Evolutionary conservation across 2,329 filamentous ascomycete genomes (phyloP).

Genomic region (Ambrosiella cleistominuta): DNA sequence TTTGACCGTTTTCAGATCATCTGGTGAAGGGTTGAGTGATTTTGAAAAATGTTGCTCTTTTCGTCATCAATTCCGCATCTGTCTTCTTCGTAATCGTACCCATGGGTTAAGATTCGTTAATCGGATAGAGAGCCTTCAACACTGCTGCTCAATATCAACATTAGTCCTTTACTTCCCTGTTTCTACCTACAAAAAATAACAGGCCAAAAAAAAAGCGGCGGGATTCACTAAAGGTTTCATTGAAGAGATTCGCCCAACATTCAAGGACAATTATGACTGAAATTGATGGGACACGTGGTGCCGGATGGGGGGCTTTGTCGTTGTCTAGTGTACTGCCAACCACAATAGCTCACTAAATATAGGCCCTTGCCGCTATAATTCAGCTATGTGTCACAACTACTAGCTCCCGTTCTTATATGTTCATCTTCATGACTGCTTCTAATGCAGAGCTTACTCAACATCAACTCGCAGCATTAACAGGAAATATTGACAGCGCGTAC

Average conservation of each 20-base stretch:
- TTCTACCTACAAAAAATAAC: neutral
- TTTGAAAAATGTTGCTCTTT: neutral
- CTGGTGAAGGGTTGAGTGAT: neutral
- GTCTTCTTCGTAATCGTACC: constrained; percentile 1
- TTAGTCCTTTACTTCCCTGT: neutral
- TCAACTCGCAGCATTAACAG: neutral
- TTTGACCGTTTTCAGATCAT: neutral
- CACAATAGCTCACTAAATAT: neutral
- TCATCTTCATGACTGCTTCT: neutral
- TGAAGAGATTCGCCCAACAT: neutral
- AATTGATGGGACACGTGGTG: neutral
- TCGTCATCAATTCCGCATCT: neutral
- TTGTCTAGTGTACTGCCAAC: neutral
- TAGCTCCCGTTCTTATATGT: neutral
- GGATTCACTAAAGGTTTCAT: neutral
- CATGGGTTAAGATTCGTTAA: neutral
- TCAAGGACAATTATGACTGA: neutral
- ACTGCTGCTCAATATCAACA: neutral
- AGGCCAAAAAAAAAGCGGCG: neutral
- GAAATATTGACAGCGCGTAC: neutral
- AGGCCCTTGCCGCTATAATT: neutral
- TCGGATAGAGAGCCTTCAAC: neutral
- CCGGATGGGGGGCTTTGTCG: neutral
- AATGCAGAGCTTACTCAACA: neutral
- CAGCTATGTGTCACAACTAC: neutral